Percentiles rank a stretch among this genome's conserved stretches.
phyloP scores from a whole-genome alignment of 2,329 filamentous ascomycete species.

The Septoria linicola region DNA sequence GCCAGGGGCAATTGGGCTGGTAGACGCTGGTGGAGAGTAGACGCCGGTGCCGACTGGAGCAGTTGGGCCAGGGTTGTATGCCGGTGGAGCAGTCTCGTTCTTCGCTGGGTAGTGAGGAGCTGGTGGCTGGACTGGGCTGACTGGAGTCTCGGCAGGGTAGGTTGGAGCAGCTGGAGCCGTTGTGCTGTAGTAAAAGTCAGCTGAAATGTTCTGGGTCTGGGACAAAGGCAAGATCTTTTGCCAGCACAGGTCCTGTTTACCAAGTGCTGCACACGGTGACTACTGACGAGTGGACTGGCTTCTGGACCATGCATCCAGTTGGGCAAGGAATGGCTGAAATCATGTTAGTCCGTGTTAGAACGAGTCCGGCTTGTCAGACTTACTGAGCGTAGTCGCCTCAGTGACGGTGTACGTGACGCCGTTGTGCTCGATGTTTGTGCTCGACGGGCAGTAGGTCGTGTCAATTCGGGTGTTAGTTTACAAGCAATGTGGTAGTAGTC shows the following conservation, averaged over 20 bases:
- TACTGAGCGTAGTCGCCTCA: slow-evolving; percentile 23
- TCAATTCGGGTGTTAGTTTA: slow-evolving; percentile 6
- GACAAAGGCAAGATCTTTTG: background rate
- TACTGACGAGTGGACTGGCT: slow-evolving; percentile 29
- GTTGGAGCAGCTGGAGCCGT: slow-evolving; percentile 12
- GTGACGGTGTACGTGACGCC: slow-evolving; percentile 27
- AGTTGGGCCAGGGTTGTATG: slow-evolving; percentile 2
- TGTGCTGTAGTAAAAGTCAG: slow-evolving; percentile 10
- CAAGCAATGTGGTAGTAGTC: no score
- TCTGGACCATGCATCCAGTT: slow-evolving; percentile 30
- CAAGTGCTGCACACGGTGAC: slow-evolving; percentile 26
- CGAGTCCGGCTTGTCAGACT: no score
- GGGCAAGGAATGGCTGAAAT: slow-evolving; percentile 23
- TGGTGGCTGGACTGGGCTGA: slow-evolving; percentile 11
- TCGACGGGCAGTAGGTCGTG: slow-evolving; percentile 27
- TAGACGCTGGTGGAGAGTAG: slow-evolving; percentile 15
- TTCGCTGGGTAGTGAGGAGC: slow-evolving; percentile 17
- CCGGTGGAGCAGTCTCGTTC: slow-evolving; percentile 16
- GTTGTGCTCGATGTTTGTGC: slow-evolving; percentile 25
- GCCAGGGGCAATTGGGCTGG: slow-evolving; percentile 18
- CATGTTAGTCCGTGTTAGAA: no score
- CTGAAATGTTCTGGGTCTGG: background rate
- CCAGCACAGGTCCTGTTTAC: slow-evolving; percentile 20
- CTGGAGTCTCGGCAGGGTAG: slow-evolving; percentile 6
- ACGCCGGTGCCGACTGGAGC: slow-evolving; percentile 16